phyloP scores from a whole-genome alignment of 176 grass and related monocot genomes.

The Avena sativa region DNA sequence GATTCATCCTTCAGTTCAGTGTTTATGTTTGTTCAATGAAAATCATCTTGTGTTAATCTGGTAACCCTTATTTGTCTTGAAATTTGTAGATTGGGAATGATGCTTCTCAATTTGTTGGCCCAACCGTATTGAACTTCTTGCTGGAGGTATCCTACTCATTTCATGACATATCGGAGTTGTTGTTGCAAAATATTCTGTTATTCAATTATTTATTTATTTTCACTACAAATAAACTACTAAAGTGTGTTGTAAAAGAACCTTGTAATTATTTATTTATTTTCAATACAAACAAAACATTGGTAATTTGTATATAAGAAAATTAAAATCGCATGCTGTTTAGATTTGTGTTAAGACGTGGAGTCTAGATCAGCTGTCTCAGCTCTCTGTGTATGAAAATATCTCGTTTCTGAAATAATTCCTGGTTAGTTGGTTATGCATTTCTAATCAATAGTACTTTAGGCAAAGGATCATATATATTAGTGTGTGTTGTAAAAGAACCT shows the following conservation, averaged over 20 bases:
- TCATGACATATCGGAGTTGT: constrained; percentile 24
- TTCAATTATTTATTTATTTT: background rate
- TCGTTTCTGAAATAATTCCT: background rate
- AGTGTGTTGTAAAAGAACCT: constrained; percentile 23
- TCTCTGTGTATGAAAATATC: background rate
- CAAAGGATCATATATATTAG: background rate
- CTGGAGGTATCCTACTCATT: constrained; percentile 64
- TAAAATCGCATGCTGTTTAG: constrained; percentile 34
- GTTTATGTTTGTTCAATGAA: background rate
- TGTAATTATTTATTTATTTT: background rate
- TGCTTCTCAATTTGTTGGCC: constrained; percentile 96
- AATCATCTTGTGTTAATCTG: constrained; percentile 14
- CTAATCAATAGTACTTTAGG: background rate
- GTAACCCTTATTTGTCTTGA: background rate
- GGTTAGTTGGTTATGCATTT: constrained; percentile 3
- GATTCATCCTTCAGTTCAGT: background rate
- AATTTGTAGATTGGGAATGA: constrained; percentile 90
- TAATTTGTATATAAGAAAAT: constrained; percentile 49
- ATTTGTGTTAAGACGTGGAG: constrained; percentile 17
- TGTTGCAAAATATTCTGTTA: background rate
- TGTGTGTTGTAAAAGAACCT: background rate
- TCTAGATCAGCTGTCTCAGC: background rate
- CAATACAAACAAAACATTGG: constrained; percentile 55
- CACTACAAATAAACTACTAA: background rate
- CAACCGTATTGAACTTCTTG: constrained; percentile 71